These are phyloP conservation scores for Solanum sejunctum DNA, from an alignment of 257 asterid species.

Conservation along the genomic window DNA sequence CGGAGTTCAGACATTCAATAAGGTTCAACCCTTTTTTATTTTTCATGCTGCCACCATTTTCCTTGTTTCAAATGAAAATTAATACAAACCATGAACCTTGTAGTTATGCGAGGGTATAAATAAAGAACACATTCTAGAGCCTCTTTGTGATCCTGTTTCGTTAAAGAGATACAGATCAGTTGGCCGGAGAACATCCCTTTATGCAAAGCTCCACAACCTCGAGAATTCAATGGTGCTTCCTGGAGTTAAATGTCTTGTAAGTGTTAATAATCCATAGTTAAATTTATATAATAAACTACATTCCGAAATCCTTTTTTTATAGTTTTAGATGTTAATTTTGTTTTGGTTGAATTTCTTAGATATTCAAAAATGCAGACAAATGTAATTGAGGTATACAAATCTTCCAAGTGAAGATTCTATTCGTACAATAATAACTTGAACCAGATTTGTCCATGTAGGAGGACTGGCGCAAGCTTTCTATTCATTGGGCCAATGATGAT, in stretches of 20 bases:
- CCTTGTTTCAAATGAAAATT: background rate
- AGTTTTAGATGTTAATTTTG: background rate
- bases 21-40: background rate
- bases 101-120: background rate
- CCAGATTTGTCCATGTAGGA: background rate
- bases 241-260: background rate
- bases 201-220: background rate
- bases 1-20: background rate
- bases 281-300: background rate
- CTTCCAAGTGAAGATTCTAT: background rate
- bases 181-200: background rate
- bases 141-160: background rate
- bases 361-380: background rate
- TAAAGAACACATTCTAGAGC: background rate
- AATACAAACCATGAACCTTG: background rate
- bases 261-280: background rate
- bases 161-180: background rate
- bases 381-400: background rate
- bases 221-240: background rate
- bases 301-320: background rate
- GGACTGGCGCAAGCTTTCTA: background rate
- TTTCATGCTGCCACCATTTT: background rate
- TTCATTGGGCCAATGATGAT: background rate
- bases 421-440: background rate
- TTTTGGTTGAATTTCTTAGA: background rate